A percentile compares a stretch with the other conserved stretches of the same genome.
Evolutionary conservation across 2,329 filamentous ascomycete genomes (phyloP).

Genomic region (Capronia epimyces): DNA sequence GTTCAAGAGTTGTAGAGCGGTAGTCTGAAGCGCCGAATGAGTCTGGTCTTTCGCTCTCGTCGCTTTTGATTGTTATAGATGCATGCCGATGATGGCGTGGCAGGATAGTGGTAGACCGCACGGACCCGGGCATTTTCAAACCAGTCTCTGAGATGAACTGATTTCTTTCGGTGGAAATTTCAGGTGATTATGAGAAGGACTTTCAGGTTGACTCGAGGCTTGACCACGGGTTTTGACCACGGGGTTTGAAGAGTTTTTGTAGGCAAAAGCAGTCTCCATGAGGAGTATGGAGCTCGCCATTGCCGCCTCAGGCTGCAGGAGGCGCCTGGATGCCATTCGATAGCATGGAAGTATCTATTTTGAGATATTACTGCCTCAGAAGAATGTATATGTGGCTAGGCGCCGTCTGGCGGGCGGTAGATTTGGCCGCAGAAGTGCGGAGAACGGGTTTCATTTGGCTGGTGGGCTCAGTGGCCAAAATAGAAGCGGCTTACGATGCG

Average conservation of each 20-base stretch:
- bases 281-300: background rate
- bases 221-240: background rate
- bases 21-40: constrained; percentile 16
- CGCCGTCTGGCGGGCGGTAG: background rate
- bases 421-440: background rate
- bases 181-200: background rate
- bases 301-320: background rate
- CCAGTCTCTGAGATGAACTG: background rate
- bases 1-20: constrained; percentile 21
- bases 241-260: background rate
- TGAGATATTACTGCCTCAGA: background rate
- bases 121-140: constrained; percentile 3
- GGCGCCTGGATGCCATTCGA: background rate
- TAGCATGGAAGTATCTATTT: background rate
- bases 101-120: background rate
- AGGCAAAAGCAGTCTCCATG: background rate
- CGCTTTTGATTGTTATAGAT: constrained; percentile 7
- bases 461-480: background rate
- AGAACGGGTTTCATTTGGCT: background rate
- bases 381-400: background rate
- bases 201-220: background rate
- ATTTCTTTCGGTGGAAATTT: background rate
- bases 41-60: background rate
- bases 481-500: no score
- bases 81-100: constrained; percentile 5